Evolutionary conservation across 192 early-diverging fungal genomes (phyloP).

Genomic region (Linnemannia schmuckeri): DNA sequence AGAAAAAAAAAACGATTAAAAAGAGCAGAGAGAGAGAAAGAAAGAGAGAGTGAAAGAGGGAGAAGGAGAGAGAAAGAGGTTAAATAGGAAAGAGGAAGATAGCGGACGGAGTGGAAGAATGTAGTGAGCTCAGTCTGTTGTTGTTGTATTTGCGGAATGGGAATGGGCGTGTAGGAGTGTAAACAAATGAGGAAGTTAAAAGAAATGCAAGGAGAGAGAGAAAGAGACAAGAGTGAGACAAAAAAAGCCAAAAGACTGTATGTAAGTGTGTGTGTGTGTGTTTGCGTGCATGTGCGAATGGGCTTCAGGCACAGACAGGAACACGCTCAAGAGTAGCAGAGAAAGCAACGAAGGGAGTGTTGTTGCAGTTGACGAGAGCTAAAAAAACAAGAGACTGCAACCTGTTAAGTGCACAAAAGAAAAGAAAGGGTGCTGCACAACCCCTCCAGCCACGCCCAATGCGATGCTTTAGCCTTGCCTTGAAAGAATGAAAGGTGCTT

Average conservation of each 20-base stretch:
- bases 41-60: not conserved
- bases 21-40: not conserved
- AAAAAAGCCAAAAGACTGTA: not conserved
- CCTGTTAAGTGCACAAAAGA: too few relatives aligned
- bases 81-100: not conserved
- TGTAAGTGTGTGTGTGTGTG: too few relatives aligned
- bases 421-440: too few relatives aligned
- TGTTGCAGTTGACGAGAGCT: not conserved
- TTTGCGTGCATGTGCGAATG: not conserved
- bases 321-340: not conserved
- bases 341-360: not conserved
- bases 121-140: not conserved
- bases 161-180: not conserved
- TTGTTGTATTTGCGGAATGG: not conserved
- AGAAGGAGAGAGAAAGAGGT: not conserved
- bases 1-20: not conserved
- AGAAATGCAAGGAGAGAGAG: conserved; percentile 4
- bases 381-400: conserved; percentile 5
- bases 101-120: not conserved
- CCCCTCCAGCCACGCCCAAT: not conserved
- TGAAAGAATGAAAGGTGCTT: not conserved
- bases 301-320: not conserved
- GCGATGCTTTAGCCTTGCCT: not conserved
- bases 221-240: not conserved
- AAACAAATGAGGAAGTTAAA: not conserved